These are phyloP conservation scores for Oenanthe sinensis DNA, from an alignment of 129 eudicot species.

Conservation along the genomic window DNA sequence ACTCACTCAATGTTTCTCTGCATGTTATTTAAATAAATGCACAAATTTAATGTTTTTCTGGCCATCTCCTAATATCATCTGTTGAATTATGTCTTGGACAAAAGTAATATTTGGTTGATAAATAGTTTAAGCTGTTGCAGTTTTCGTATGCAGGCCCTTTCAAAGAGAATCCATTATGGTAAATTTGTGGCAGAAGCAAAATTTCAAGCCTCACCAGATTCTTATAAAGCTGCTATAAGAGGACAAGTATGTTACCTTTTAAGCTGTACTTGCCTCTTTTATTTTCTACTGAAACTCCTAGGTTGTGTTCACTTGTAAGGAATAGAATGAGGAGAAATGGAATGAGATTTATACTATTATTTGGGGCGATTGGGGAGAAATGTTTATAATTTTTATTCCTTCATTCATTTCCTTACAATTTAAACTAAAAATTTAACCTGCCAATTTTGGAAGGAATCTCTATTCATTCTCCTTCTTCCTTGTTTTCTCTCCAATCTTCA, in stretches of 20 bases:
- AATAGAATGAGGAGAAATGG: too few species aligned
- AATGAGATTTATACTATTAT: too few species aligned
- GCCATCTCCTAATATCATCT: neutral
- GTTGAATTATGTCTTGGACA: neutral
- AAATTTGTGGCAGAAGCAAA: conserved; percentile 96
- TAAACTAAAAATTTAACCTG: too few species aligned
- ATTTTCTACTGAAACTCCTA: neutral
- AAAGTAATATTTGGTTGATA: neutral
- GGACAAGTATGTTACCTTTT: conserved; percentile 39
- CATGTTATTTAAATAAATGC: neutral
- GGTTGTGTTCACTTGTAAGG: too few species aligned
- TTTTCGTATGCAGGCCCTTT: conserved; percentile 41
- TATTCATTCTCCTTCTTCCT: too few species aligned
- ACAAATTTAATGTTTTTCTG: neutral
- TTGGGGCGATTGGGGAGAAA: too few species aligned
- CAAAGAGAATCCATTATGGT: conserved; percentile 88
- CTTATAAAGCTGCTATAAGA: conserved; percentile 63
- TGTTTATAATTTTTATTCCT: too few species aligned
- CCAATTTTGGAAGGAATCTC: too few species aligned
- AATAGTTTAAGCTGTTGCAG: neutral
- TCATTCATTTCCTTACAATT: too few species aligned
- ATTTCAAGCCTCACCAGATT: conserved; percentile 62
- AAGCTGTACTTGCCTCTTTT: neutral
- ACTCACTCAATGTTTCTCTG: neutral
- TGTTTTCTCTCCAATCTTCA: too few species aligned